These are phyloP conservation scores for Penicillium antarcticum DNA, from an alignment of 495 filamentous ascomycete genomes.

Conservation along the genomic window DNA sequence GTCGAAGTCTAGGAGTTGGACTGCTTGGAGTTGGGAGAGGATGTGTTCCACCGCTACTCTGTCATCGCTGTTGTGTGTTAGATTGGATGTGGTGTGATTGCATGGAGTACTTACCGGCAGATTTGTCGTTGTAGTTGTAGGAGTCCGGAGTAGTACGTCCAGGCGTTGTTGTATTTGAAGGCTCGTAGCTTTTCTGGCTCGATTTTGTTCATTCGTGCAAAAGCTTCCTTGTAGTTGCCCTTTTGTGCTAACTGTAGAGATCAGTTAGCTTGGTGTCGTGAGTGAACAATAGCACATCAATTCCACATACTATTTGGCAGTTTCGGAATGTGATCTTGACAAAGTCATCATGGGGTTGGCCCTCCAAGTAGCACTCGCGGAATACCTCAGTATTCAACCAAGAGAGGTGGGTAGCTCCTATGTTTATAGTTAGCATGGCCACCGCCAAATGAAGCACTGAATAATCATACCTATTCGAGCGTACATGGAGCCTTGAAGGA, in stretches of 20 bases:
- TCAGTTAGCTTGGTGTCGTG: slow-evolving; percentile 11
- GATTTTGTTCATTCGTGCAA: slow-evolving; percentile 63
- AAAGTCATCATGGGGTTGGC: slow-evolving; percentile 71
- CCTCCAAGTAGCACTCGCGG: slow-evolving; percentile 63
- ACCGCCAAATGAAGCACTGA: neutral
- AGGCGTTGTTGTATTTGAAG: slow-evolving; percentile 76
- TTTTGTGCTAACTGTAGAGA: slow-evolving; percentile 48
- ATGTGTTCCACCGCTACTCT: slow-evolving; percentile 65
- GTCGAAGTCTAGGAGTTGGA: slow-evolving; percentile 60
- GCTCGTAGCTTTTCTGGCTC: slow-evolving; percentile 65
- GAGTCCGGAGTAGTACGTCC: slow-evolving; percentile 69
- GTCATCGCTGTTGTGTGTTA: slow-evolving; percentile 51
- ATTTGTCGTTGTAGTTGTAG: slow-evolving; percentile 69
- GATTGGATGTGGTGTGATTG: neutral
- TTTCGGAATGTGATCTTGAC: slow-evolving; percentile 62
- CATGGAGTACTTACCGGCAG: slow-evolving; percentile 45
- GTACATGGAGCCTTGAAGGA: slow-evolving; percentile 70
- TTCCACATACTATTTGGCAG: slow-evolving; percentile 49
- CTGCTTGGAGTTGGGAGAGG: slow-evolving; percentile 57
- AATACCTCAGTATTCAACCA: slow-evolving; percentile 71
- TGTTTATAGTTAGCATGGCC: slow-evolving; percentile 16
- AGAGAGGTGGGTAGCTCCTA: slow-evolving; percentile 60
- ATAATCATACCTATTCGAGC: slow-evolving; percentile 64
- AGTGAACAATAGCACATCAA: neutral
- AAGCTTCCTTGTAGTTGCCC: slow-evolving; percentile 71